Base-by-base conservation (phyloP, 164 flowering plant genomes). In the Annona cherimola region DNA sequence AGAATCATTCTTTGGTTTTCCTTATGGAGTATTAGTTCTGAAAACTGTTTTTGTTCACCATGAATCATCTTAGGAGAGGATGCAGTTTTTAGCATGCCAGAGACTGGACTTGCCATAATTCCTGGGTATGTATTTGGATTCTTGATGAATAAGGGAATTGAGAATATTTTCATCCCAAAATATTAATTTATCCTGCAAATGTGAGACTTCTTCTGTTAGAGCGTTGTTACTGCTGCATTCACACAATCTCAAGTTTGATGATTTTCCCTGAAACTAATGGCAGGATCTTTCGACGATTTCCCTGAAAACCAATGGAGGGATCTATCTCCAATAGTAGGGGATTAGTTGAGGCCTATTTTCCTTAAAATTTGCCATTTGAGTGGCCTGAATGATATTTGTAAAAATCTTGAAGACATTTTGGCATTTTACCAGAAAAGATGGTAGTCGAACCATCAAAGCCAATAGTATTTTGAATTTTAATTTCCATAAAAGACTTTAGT, bases 61-160 rank as follows among this genome's bases (percentile, higher is more conserved):
- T 78, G 66, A 69, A 70, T 75, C 61, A 44, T 71, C 61, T 26
- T 82, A 91, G 99, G 96, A 66, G 99, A 93, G 80, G 88, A 86
- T 81, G 99, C 98, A 62, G 64, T 83, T 1, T 63, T 95, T 77
- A 83, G 87, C 70, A 71, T 95, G 84, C 97, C 97, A 74, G 97
- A 95, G 82, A 95, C 97, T 41, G 93, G 96, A 69, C 97, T 91
- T 76, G 99, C 99, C 69, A 91, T 93, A 78, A 95, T 93, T 77
- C 99, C 98, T 68, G 99, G 99, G 98, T 93, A 79, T 68, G 86
- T 73, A 42, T 45, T 69, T 65, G 45, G n/a, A 20, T n/a, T 44
- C 63, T 6, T 6, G 18, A 64, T 11, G 42, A n/a, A 5, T 61
- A 60, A 20, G 39, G 54, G 42, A 18, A 41, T 44, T 55, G 57